Evolutionary conservation across 768 basidiomycete genomes (phyloP).

Genomic region (Pisolithus tinctorius): DNA sequence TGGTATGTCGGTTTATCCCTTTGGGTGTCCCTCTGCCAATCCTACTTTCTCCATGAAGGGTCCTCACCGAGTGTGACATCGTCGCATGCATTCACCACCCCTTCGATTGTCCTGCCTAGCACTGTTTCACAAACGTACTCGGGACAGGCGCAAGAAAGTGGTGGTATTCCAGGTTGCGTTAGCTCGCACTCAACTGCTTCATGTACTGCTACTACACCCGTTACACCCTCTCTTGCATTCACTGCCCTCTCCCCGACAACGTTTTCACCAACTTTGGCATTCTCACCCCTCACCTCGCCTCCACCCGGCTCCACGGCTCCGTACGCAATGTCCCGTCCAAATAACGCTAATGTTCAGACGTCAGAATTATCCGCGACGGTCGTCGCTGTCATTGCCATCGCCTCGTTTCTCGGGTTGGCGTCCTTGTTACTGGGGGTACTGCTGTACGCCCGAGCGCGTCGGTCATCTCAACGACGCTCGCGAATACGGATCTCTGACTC

Average conservation of each 20-base stretch:
- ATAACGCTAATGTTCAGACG: constrained; percentile 3
- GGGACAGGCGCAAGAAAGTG: background rate
- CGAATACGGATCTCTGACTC: background rate
- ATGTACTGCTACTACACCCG: too few species aligned
- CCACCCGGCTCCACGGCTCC: background rate
- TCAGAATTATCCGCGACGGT: constrained; percentile 4
- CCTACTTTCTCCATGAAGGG: too few species aligned
- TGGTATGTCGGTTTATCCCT: background rate
- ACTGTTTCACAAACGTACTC: background rate
- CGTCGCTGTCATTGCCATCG: constrained; percentile 12
- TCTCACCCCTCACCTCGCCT: background rate
- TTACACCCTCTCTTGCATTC: too few species aligned
- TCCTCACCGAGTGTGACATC: too few species aligned
- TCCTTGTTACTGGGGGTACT: constrained; percentile 12
- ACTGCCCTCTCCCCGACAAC: too few species aligned
- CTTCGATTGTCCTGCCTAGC: background rate
- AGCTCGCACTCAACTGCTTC: too few species aligned
- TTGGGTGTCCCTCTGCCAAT: too few species aligned
- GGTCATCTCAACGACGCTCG: background rate
- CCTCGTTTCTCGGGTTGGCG: constrained; percentile 10
- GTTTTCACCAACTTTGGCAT: too few species aligned
- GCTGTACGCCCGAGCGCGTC: constrained; percentile 10
- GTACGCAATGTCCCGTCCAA: constrained; percentile 5
- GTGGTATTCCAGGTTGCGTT: background rate
- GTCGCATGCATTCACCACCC: background rate